Conservation (phyloP, 352 stramenopile genomes). For the Hyaloperonospora arabidopsidis region DNA sequence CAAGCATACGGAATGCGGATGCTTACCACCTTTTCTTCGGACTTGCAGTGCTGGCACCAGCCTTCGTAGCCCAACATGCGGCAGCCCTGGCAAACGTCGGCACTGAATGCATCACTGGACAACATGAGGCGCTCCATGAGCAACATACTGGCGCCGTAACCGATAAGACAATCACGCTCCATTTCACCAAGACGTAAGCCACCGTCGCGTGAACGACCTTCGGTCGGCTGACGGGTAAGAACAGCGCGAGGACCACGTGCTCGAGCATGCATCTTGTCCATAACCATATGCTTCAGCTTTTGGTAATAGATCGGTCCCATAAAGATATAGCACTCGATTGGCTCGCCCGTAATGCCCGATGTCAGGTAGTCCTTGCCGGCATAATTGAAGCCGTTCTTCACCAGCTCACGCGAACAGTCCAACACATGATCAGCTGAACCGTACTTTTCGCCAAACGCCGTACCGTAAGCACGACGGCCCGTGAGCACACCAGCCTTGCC, state of each 20-base stretch:
- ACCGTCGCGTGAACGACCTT: constrained; percentile 96
- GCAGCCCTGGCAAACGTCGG: constrained; percentile 96
- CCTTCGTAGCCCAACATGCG: constrained; percentile 95
- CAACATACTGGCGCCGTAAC: constrained; percentile 98
- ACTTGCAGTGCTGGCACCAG: constrained; percentile 99
- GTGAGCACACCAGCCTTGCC: constrained; percentile 96
- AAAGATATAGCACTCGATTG: constrained; percentile 99
- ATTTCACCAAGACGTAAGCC: constrained; percentile 99
- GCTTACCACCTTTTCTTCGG: constrained; percentile 94
- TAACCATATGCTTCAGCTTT: constrained; percentile 99
- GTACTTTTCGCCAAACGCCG: constrained; percentile 97
- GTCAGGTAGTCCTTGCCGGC: constrained; percentile 97
- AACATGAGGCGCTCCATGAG: constrained; percentile 99
- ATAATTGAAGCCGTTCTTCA: constrained; percentile 98
- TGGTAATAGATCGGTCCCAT: constrained; percentile 99
- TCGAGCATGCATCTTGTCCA: constrained; percentile 99
- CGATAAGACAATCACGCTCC: constrained; percentile 99
- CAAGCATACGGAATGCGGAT: constrained; percentile 99
- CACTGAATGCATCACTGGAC: constrained; percentile 97
- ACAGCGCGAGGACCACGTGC: constrained; percentile 91
- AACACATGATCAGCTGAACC: constrained; percentile 91
- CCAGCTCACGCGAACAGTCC: constrained; percentile 89
- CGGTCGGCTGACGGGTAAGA: constrained; percentile 98
- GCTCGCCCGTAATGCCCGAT: constrained; percentile 91
- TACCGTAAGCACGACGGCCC: constrained; percentile 96